These are phyloP conservation scores for Volvox africanus DNA, from an alignment of 139 green algal species.

Conservation along the genomic window DNA sequence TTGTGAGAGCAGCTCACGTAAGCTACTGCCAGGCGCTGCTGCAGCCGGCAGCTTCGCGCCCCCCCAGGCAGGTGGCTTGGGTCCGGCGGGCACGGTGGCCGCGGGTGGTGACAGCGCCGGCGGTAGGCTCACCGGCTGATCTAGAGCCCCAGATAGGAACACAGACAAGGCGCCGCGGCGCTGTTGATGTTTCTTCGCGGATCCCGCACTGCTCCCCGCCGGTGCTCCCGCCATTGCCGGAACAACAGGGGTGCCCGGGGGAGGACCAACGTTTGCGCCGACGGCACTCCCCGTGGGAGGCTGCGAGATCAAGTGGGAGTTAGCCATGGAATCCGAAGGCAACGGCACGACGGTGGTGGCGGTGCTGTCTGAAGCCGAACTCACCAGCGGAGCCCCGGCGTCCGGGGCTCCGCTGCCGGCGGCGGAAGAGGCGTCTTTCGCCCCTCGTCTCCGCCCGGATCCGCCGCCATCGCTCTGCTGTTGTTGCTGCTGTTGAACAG, in stretches of 20 bases:
- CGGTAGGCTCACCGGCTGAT: conserved; percentile 32
- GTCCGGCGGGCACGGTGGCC: not conserved
- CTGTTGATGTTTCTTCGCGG: conserved; percentile 20
- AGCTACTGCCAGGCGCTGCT: not conserved
- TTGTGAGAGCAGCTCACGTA: conserved; percentile 19
- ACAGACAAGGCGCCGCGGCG: conserved; percentile 78
- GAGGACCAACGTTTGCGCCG: not conserved
- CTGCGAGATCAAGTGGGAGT: too few species aligned
- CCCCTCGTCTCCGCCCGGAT: not conserved
- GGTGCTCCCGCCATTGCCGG: not conserved
- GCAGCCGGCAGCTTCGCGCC: conserved; percentile 21
- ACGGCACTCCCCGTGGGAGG: too few species aligned
- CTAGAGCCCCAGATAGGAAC: conserved; percentile 78
- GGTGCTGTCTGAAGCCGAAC: not conserved
- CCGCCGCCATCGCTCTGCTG: not conserved
- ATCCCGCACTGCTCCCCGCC: conserved; percentile 4
- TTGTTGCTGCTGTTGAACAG: not conserved
- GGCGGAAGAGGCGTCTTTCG: not conserved
- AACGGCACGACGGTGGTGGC: not conserved
- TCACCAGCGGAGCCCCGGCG: not conserved
- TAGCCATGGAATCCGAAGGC: not conserved
- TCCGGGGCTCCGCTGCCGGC: not conserved
- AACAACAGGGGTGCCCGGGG: not conserved
- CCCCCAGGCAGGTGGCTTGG: conserved; percentile 56
- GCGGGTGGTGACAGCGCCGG: not conserved